Percentiles rank a stretch among this genome's conserved stretches.
phyloP scores from a whole-genome alignment of 768 basidiomycete genomes.

The Auriscalpium microsporum region DNA sequence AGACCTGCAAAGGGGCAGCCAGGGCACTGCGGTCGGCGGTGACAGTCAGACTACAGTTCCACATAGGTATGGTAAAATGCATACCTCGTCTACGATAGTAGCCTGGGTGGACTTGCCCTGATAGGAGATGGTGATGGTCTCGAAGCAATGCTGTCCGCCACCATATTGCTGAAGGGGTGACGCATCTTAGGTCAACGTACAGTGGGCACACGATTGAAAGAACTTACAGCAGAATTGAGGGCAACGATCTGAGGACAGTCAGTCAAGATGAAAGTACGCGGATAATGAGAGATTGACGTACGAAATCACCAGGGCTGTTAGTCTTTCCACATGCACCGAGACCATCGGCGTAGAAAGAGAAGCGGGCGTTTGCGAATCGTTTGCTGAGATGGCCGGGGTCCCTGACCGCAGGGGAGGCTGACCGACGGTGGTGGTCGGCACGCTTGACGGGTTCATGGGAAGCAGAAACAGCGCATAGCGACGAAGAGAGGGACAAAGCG shows the following conservation, averaged over 20 bases:
- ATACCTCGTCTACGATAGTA: constrained; percentile 24
- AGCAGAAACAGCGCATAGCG: background rate
- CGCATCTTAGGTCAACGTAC: background rate
- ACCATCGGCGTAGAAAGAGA: constrained; percentile 51
- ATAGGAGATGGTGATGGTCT: constrained; percentile 27
- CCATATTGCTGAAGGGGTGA: constrained; percentile 13
- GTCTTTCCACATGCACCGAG: constrained; percentile 46
- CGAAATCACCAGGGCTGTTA: constrained; percentile 35
- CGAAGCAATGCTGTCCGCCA: constrained; percentile 27
- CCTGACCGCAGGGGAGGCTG: background rate
- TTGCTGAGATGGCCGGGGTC: constrained; percentile 28
- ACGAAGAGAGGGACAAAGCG: background rate
- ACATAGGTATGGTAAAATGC: background rate
- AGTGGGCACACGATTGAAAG: background rate
- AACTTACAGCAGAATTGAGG: constrained; percentile 24
- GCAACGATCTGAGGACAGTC: constrained; percentile 41
- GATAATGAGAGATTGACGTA: constrained; percentile 20
- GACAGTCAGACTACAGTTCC: background rate
- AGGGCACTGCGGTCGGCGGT: constrained; percentile 39
- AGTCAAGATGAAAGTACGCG: background rate
- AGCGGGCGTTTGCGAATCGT: constrained; percentile 32
- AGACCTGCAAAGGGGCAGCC: constrained; percentile 54
- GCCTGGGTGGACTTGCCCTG: constrained; percentile 27
- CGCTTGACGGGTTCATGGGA: background rate
- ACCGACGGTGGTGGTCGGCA: background rate